A percentile compares a stretch with the other conserved stretches of the same genome.
Conservation (phyloP, 2,329 filamentous ascomycete species). For the Alternaria novae-zelandiae region DNA sequence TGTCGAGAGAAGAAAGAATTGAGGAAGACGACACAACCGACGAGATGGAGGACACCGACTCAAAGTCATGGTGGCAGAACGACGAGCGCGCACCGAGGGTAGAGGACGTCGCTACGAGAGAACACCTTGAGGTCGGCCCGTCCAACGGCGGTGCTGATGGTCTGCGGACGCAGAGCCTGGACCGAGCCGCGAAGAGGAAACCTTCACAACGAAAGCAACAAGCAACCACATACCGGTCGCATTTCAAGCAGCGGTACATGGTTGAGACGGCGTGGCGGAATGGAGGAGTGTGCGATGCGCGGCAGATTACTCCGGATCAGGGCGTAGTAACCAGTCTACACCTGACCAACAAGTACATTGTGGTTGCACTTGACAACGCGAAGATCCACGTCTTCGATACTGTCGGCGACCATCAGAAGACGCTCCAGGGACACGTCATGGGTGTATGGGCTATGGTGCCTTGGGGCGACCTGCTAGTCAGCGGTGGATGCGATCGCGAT, state of each 20-base stretch:
- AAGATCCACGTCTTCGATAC: constrained; percentile 99
- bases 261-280: constrained; percentile 97
- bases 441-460: constrained; percentile 99
- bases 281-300: constrained; percentile 81
- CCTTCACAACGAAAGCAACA: constrained; percentile 58
- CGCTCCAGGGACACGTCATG: constrained; percentile 95
- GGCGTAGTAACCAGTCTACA: constrained; percentile 96
- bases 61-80: constrained; percentile 34
- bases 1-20: constrained; percentile 55
- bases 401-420: constrained; percentile 84
- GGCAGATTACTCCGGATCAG: constrained; percentile 93
- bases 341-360: constrained; percentile 93
- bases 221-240: constrained; percentile 86
- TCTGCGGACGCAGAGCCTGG: constrained; percentile 62
- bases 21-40: constrained; percentile 35
- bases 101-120: constrained; percentile 33
- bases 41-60: constrained; percentile 35
- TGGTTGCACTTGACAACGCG: constrained; percentile 95
- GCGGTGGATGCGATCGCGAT: constrained; percentile 94
- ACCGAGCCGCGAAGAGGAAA: constrained; percentile 54
- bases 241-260: constrained; percentile 97
- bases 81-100: constrained; percentile 33
- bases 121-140: constrained; percentile 35
- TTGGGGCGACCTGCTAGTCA: constrained; percentile 93
- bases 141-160: constrained; percentile 56